Evolutionary conservation across 352 stramenopile species (phyloP).

Genomic region (Albugo laibachii): DNA sequence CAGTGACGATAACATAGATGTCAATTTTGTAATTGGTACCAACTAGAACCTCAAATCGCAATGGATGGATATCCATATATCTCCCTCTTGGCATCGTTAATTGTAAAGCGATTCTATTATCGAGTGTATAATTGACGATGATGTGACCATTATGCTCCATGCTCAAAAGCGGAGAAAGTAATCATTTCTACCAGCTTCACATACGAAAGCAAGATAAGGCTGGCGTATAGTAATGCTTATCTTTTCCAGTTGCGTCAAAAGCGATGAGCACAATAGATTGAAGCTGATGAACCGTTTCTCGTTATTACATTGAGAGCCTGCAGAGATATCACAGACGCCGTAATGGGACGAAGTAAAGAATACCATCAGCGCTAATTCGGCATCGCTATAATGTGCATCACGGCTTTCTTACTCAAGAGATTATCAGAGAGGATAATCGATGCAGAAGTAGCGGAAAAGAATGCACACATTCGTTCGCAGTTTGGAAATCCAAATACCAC

Average conservation of each 20-base stretch:
- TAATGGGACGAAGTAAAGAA: conserved; percentile 39
- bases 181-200: conserved; percentile 17
- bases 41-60: conserved; percentile 26
- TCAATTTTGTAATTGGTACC: conserved; percentile 29
- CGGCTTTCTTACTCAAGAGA: conserved; percentile 26
- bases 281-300: conserved; percentile 44
- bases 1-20: conserved; percentile 37
- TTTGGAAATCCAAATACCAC: conserved; percentile 16
- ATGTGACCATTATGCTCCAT: conserved; percentile 36
- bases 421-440: conserved; percentile 28
- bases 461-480: conserved; percentile 29
- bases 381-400: conserved; percentile 26
- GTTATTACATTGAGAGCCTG: conserved; percentile 32
- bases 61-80: conserved; percentile 26
- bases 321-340: conserved; percentile 49
- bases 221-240: conserved; percentile 24
- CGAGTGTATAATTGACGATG: conserved; percentile 25
- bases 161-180: conserved; percentile 33
- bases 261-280: conserved; percentile 21
- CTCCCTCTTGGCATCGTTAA: conserved; percentile 5
- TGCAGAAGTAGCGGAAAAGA: conserved; percentile 31
- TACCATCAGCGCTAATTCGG: conserved; percentile 22
- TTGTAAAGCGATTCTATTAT: conserved; percentile 15
- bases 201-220: conserved; percentile 23
- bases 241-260: conserved; percentile 15